These are phyloP conservation scores for Yarrowia bubula DNA, from an alignment of 805 yeast genomes.

Conservation along the genomic window DNA sequence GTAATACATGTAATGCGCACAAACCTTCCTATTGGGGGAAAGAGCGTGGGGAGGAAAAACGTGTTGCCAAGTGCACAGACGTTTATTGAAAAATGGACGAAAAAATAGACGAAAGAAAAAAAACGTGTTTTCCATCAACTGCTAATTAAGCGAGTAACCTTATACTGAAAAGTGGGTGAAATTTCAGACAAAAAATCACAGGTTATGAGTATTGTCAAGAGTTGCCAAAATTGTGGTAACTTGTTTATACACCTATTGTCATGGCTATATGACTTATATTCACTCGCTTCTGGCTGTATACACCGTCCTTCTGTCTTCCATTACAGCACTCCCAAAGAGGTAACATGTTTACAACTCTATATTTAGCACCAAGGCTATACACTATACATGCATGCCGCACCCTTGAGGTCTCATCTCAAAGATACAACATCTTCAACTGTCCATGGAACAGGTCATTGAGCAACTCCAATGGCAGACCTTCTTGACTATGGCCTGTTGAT, in stretches of 20 bases:
- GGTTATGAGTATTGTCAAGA: no score
- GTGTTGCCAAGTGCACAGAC: no score
- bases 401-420: not conserved
- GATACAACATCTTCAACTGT: not conserved
- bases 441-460: not conserved
- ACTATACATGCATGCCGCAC: slow-evolving; percentile 1
- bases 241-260: not conserved
- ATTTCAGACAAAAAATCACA: no score
- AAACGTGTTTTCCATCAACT: no score
- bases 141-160: no score
- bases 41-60: no score
- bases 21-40: slow-evolving; percentile 21
- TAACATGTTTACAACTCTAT: slow-evolving; percentile 26
- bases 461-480: slow-evolving; percentile 4
- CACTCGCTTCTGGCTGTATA: no score
- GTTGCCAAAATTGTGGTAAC: no score
- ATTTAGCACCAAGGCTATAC: slow-evolving; percentile 25
- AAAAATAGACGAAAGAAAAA: no score
- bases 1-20: not conserved
- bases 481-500: slow-evolving; percentile 53
- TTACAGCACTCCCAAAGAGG: not conserved
- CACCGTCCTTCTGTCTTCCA: not conserved
- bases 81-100: no score
- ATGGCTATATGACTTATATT: no score
- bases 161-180: no score